phyloP scores from a whole-genome alignment of 2,329 filamentous ascomycete species.

The Botrytis squamosa region DNA sequence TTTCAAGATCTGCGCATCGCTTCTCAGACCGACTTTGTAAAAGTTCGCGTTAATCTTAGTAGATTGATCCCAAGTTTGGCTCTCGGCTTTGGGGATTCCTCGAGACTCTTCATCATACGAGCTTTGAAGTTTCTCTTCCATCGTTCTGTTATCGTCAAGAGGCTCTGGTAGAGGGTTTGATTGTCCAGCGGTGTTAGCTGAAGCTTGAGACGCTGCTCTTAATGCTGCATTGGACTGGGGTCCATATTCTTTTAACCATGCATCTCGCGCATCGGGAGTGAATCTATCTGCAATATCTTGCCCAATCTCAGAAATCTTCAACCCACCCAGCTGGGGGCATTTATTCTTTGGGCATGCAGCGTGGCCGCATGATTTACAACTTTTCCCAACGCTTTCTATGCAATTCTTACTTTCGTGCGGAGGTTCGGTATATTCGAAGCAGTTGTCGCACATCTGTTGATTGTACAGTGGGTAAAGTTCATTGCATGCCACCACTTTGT shows the following conservation, averaged over 20 bases:
- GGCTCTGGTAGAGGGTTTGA: background rate
- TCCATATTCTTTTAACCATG: background rate
- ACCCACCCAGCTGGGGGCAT: background rate
- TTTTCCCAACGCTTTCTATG: too few species aligned
- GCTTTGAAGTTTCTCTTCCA: background rate
- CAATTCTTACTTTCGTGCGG: background rate
- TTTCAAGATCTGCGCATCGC: background rate
- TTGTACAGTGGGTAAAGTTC: background rate
- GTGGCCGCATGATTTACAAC: background rate
- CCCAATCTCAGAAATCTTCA: background rate
- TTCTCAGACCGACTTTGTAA: background rate
- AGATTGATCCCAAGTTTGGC: background rate
- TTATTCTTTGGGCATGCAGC: background rate
- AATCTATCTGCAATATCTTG: background rate
- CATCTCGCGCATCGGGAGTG: background rate
- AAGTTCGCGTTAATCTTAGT: background rate
- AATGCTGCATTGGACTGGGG: background rate
- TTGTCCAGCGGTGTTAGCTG: background rate
- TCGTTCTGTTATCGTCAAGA: background rate
- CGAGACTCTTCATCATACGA: background rate
- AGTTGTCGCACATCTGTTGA: background rate
- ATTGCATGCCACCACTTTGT: background rate
- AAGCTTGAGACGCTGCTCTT: background rate
- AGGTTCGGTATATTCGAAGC: background rate
- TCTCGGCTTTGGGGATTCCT: background rate